Conservation (phyloP, 768 basidiomycete species). For the Kwoniella bestiolae region DNA sequence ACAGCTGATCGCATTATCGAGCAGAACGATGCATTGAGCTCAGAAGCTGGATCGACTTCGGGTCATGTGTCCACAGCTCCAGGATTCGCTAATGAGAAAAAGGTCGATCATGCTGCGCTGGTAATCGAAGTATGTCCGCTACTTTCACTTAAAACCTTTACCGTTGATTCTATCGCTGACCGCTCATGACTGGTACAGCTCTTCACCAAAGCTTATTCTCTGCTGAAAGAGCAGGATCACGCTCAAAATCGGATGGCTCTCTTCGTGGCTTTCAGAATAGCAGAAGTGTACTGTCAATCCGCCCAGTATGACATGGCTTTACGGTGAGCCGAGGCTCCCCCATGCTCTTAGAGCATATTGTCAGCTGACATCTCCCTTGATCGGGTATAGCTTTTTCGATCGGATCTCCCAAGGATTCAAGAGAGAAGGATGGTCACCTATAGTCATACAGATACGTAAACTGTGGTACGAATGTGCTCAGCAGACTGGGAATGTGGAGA, state of each 20-base stretch:
- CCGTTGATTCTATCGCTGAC: neutral
- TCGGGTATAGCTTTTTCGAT: constrained; percentile 75
- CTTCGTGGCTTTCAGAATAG: constrained; percentile 90
- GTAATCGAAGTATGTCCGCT: constrained; percentile 74
- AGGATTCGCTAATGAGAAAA: constrained; percentile 85
- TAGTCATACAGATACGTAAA: constrained; percentile 74
- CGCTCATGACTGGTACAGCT: constrained; percentile 62
- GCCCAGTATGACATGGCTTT: constrained; percentile 86
- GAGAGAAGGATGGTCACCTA: constrained; percentile 76
- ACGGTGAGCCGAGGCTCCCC: constrained; percentile 62
- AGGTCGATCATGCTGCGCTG: constrained; percentile 82
- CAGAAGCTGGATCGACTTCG: constrained; percentile 36
- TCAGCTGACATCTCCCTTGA: neutral
- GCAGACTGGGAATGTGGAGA: constrained; percentile 74
- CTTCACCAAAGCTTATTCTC: constrained; percentile 90
- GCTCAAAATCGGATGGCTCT: constrained; percentile 80
- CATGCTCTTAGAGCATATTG: neutral
- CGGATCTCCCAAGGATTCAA: constrained; percentile 87
- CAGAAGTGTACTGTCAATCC: constrained; percentile 77
- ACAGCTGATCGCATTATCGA: constrained; percentile 3
- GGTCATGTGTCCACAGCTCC: constrained; percentile 61
- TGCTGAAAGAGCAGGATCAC: constrained; percentile 77
- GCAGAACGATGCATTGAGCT: constrained; percentile 33
- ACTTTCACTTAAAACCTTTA: too few species aligned
- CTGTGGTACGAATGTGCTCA: constrained; percentile 85